Evolutionary conservation across 371 early-diverging fungal species (phyloP), one percentile per base, ranked within the genome.

Genomic region (Apophysomyces variabilis): DNA sequence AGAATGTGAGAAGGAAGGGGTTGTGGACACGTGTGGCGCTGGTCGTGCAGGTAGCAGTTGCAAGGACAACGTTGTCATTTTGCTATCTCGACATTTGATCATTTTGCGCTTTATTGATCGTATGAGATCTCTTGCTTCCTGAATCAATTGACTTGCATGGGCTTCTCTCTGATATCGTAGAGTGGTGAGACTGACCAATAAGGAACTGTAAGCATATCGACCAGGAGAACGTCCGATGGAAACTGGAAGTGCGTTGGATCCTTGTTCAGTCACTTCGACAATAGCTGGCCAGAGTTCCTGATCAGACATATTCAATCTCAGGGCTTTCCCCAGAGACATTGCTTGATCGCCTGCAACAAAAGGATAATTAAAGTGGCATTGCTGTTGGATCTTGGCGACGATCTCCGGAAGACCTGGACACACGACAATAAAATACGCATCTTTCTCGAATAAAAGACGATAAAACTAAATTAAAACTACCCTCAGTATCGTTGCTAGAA

Each of bases 351-450:
- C 73, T 1, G 63, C 73, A 44, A 82, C 69, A 57, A 82, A 82
- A 5, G 82, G 79, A 60, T 82, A 77, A 26, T 64, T 56, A 67
- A 79, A 82, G 9, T 64, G 72, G 8, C 67, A 68, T 13, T 58
- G 45, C 14, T 60, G 54, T 58, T 79, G 77, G 11, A 82, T 64
- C 13, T 68, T 47, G 18, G 67, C 58, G 4, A 81, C 71, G 47
- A 65, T 68, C 7, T 39, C 39, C 21, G 56, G 37, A n/a, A 66
- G 57, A 8, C 82, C 82, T 32, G 82, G 82, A 41, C 82, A 82
- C 8, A 82, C 38, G 13, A 78, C 62, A 32, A 82, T 69, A 54
- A 73, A 82, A 56, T 82, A 79, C 5, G 82, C 75, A 56, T 82
- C 82, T 8, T 68, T 58, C 57, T 67, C 65, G 54, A 82, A 57